Percentiles rank a stretch among this genome's conserved stretches.
Evolutionary conservation across 176 grass and related monocot genomes (phyloP).

Genomic region (Zea luxurians): DNA sequence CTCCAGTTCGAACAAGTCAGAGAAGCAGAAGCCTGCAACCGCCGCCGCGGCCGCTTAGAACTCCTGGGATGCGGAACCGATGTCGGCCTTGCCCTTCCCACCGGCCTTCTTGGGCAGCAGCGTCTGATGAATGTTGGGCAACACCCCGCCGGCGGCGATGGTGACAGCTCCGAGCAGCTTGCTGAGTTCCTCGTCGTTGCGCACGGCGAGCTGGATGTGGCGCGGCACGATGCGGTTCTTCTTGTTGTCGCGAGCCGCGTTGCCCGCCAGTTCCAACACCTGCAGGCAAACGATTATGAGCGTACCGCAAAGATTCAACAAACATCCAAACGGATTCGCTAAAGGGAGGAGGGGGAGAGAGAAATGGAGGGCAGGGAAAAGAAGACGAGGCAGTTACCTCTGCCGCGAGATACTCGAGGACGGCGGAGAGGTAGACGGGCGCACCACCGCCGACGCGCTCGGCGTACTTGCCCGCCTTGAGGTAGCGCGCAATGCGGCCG

Average conservation of each 20-base stretch:
- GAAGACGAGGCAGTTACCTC: conserved; percentile 38
- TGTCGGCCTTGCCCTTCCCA: conserved; percentile 51
- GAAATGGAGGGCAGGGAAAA: not conserved
- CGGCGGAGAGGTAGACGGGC: conserved; percentile 73
- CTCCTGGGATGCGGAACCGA: conserved; percentile 63
- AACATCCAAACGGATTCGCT: not conserved
- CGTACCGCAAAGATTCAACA: not conserved
- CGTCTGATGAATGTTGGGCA: conserved; percentile 55
- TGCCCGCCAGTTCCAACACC: conserved; percentile 63
- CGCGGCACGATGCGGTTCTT: conserved; percentile 64
- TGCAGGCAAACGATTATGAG: not conserved
- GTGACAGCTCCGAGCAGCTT: conserved; percentile 44
- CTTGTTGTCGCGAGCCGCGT: conserved; percentile 72
- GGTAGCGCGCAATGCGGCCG: conserved; percentile 66
- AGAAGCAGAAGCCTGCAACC: not conserved
- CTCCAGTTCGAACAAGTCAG: not conserved
- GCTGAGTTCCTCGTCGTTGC: conserved; percentile 68
- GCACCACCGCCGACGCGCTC: conserved; percentile 67
- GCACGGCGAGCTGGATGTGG: conserved; percentile 66
- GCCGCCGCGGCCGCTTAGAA: conserved; percentile 6
- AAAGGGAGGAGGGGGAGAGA: not conserved
- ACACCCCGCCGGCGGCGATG: conserved; percentile 51
- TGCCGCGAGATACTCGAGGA: conserved; percentile 83
- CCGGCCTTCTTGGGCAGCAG: conserved; percentile 54
- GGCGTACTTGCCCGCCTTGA: conserved; percentile 86